These are phyloP conservation scores for Mortierella polycephala DNA, from an alignment of 371 early-diverging fungal species.

Conservation along the genomic window DNA sequence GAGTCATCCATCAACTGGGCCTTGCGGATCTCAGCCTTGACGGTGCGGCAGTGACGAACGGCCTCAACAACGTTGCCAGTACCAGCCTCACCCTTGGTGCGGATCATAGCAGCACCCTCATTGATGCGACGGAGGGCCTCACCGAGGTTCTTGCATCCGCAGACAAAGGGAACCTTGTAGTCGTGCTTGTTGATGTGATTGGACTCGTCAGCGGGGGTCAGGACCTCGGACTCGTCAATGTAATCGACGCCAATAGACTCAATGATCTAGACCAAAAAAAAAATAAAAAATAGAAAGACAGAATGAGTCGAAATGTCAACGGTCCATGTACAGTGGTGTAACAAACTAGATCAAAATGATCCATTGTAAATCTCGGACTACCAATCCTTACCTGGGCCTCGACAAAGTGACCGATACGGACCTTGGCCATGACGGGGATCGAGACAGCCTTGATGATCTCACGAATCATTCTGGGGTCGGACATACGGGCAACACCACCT, in stretches of 20 bases:
- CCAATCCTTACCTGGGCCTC: constrained; percentile 79
- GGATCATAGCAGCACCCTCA: constrained; percentile 98
- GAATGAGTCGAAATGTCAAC: too few species aligned
- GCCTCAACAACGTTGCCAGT: constrained; percentile 97
- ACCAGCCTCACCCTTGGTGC: constrained; percentile 98
- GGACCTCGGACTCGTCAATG: constrained; percentile 97
- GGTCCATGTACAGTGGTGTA: too few species aligned
- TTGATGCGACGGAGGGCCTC: constrained; percentile 96
- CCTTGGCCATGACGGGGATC: constrained; percentile 99
- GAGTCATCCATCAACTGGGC: constrained; percentile 76
- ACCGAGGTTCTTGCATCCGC: constrained; percentile 96
- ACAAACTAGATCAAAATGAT: too few species aligned
- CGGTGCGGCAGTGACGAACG: constrained; percentile 92
- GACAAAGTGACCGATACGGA: constrained; percentile 98
- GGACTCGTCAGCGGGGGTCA: constrained; percentile 94
- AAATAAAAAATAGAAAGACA: neutral
- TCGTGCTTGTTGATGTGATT: constrained; percentile 95
- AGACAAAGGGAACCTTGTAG: constrained; percentile 95
- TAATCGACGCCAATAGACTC: constrained; percentile 93
- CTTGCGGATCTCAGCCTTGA: constrained; percentile 86
- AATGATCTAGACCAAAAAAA: constrained; percentile 74
- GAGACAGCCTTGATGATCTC: constrained; percentile 95
- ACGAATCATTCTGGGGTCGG: constrained; percentile 97
- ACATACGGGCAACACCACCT: constrained; percentile 98
- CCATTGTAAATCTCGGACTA: too few species aligned